phyloP scores from a whole-genome alignment of 192 early-diverging fungal genomes.

The Allomyces arbusculus region DNA sequence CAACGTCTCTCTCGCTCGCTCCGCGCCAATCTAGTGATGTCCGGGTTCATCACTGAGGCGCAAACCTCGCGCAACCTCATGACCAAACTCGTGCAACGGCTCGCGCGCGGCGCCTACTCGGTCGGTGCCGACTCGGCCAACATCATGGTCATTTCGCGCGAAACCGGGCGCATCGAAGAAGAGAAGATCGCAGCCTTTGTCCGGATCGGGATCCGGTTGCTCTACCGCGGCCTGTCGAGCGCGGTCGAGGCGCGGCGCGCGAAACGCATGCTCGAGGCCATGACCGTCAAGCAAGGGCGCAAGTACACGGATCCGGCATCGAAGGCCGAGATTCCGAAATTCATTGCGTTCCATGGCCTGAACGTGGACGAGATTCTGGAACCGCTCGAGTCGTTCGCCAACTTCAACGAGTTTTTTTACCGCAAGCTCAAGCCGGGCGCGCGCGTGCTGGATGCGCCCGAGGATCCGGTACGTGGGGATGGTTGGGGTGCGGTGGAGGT shows the following conservation, averaged over 20 bases:
- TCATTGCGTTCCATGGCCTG: constrained; percentile 50
- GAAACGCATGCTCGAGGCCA: constrained; percentile 16
- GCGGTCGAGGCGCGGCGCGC: neutral
- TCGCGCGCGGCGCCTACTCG: constrained; percentile 38
- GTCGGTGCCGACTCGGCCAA: constrained; percentile 41
- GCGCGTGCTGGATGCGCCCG: constrained; percentile 16
- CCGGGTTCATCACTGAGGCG: constrained; percentile 54
- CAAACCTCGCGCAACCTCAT: constrained; percentile 52
- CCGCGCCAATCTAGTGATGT: constrained; percentile 25
- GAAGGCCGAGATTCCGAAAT: constrained; percentile 39
- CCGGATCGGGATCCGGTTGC: constrained; percentile 7
- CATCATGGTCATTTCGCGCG: constrained; percentile 53
- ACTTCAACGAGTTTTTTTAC: constrained; percentile 75
- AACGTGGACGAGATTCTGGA: constrained; percentile 44
- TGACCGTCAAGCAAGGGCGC: constrained; percentile 43
- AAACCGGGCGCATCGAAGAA: constrained; percentile 42
- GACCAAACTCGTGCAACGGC: constrained; percentile 34
- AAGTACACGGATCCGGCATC: constrained; percentile 46
- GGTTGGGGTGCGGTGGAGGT: too few relatives aligned
- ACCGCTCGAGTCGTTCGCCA: constrained; percentile 42
- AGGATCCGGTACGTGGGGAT: too few relatives aligned
- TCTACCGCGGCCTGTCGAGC: neutral
- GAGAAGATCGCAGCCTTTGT: constrained; percentile 62
- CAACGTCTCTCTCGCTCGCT: too few relatives aligned
- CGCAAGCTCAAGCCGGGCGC: constrained; percentile 49